These are phyloP conservation scores for Pyrenophora seminiperda DNA, from an alignment of 2,329 filamentous ascomycete species.

Conservation along the genomic window DNA sequence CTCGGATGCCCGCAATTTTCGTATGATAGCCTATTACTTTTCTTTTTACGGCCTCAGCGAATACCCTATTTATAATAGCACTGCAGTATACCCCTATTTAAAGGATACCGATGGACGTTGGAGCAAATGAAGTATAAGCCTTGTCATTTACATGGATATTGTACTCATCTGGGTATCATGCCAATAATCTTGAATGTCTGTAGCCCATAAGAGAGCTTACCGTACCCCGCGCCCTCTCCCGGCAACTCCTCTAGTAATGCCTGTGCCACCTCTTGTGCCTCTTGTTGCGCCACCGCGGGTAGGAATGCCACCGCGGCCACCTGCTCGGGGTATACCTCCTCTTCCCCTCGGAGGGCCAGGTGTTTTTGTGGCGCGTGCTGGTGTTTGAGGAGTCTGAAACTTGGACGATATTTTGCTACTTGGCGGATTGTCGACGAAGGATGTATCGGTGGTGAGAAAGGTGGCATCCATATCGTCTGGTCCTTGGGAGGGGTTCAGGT, in stretches of 20 bases:
- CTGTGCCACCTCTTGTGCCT: constrained; percentile 43
- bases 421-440: constrained; percentile 84
- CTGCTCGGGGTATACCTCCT: constrained; percentile 45
- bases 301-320: constrained; percentile 43
- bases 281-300: constrained; percentile 40
- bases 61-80: constrained; percentile 5
- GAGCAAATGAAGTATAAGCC: constrained; percentile 1
- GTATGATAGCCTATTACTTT: constrained; percentile 14
- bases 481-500: constrained; percentile 30
- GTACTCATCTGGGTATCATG: constrained; percentile 9
- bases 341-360: constrained; percentile 32
- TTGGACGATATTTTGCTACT: constrained; percentile 56
- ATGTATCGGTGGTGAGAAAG: constrained; percentile 91
- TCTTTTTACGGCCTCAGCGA: constrained; percentile 23
- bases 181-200: not conserved
- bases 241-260: constrained; percentile 43
- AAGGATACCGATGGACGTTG: constrained; percentile 16
- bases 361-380: constrained; percentile 31
- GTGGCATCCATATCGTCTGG: constrained; percentile 71
- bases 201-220: constrained; percentile 8
- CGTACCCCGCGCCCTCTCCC: constrained; percentile 42
- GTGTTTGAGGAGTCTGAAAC: constrained; percentile 47
- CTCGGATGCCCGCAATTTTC: not conserved
- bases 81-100: constrained; percentile 40
- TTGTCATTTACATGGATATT: not conserved